Conservation (phyloP, 768 basidiomycete species). For the Leccinum boreale region DNA sequence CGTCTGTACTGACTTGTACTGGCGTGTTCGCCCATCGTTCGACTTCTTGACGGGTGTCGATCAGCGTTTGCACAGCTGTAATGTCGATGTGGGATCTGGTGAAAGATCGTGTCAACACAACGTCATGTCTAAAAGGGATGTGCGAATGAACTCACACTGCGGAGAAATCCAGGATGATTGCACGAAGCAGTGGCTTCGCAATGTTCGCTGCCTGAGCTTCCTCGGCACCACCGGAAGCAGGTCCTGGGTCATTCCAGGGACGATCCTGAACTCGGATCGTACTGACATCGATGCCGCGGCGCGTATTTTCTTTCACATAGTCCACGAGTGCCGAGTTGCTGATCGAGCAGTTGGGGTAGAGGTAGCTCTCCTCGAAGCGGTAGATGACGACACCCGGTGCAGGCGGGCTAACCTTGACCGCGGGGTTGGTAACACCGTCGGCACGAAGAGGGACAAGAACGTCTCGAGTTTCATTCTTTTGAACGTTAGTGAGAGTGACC, state of each 20-base stretch:
- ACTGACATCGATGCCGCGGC: constrained; percentile 71
- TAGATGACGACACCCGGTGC: constrained; percentile 87
- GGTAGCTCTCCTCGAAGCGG: constrained; percentile 85
- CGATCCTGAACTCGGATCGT: constrained; percentile 66
- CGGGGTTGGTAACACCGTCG: constrained; percentile 60
- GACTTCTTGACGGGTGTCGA: constrained; percentile 85
- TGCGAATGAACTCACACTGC: constrained; percentile 48
- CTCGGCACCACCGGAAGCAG: constrained; percentile 42
- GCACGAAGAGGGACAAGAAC: constrained; percentile 77
- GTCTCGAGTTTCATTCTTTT: constrained; percentile 51
- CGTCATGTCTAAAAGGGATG: neutral
- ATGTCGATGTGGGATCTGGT: constrained; percentile 83
- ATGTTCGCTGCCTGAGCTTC: constrained; percentile 51
- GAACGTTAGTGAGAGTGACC: constrained; percentile 51
- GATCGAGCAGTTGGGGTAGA: constrained; percentile 76
- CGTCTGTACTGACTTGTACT: constrained; percentile 52
- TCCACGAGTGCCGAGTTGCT: constrained; percentile 74
- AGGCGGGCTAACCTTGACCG: constrained; percentile 72
- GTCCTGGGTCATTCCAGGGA: constrained; percentile 94
- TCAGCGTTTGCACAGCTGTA: constrained; percentile 85
- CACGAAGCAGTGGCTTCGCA: constrained; percentile 66
- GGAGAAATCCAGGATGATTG: constrained; percentile 90
- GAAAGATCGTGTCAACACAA: constrained; percentile 1
- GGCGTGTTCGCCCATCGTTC: constrained; percentile 81
- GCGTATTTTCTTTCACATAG: constrained; percentile 74